Evolutionary conservation across 352 stramenopile genomes (phyloP), one percentile per base, ranked within the genome.

Genomic region (Phytopythium montanum): DNA sequence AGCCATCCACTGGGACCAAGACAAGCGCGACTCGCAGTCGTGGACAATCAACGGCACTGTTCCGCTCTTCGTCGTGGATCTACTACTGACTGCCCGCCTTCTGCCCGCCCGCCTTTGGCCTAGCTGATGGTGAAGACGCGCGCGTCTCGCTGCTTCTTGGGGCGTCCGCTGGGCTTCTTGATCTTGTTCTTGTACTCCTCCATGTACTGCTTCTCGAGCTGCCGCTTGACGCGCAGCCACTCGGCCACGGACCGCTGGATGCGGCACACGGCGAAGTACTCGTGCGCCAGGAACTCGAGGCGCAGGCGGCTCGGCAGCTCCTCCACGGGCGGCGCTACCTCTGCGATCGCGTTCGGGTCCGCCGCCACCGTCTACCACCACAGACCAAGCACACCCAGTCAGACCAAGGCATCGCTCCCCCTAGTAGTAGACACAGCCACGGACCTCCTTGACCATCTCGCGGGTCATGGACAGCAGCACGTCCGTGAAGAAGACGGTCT

Each of bases 161-260:
- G 79, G 10, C 81, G 78, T 2, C 79, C 77, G 26, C 77, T 90
- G 29, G 79, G 81, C 54, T 93, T 91, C 60, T 93, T 93, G 65
- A 90, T 93, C 68, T 91, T 91, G 66, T 83, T 89, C 51, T 88
- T 90, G 79, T 93, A 89, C 64, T 91, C 78, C 42, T 90, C 79
- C 72, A 90, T 88, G 62, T 81, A 85, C 56, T 75, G 71, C 54
- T 83, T 76, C 62, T 91, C 84, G 38, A 86, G 70, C 58, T 85
- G 64, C 16, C 83, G 79, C 56, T 93, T 93, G 26, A 73, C 81
- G 7, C 69, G 66, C n/a, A 93, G 70, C 83, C 79, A 93, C 38
- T 71, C 45, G 0, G 66, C 62, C 13, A 93, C 72, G 58, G 66
- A 66, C 25, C 78, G 72, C 59, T 93, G 75, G 34, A 93, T 85